Conservation (phyloP, 148 eudicot genomes). For the Cornus florida region DNA sequence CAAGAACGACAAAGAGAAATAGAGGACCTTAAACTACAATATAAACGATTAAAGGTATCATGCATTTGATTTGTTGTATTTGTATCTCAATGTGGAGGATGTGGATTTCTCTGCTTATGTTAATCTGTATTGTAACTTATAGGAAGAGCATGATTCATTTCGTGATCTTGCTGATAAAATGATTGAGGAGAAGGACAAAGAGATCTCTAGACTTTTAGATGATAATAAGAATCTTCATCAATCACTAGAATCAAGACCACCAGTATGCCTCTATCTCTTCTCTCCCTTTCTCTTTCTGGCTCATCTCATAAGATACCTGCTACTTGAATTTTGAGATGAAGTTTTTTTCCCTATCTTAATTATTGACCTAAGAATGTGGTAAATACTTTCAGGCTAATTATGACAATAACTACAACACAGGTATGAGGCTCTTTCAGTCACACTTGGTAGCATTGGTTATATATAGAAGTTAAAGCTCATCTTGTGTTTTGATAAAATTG, state of each 20-base stretch:
- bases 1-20: constrained; percentile 59
- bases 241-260: constrained; percentile 47
- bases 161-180: constrained; percentile 96
- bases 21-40: constrained; percentile 55
- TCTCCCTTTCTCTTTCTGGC: constrained; percentile 5
- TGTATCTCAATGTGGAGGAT: constrained; percentile 16
- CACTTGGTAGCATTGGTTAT: constrained; percentile 6
- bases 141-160: constrained; percentile 94
- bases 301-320: neutral
- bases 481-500: neutral
- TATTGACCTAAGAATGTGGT: constrained; percentile 8
- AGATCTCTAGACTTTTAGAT: constrained; percentile 75
- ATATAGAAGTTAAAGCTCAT: neutral
- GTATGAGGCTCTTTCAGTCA: constrained; percentile 23
- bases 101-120: neutral
- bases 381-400: constrained; percentile 35
- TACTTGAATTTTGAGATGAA: neutral
- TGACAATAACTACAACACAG: constrained; percentile 34
- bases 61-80: neutral
- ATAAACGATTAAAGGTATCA: constrained; percentile 65
- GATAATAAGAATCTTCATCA: constrained; percentile 69
- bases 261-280: constrained; percentile 32
- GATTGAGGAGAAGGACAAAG: constrained; percentile 93
- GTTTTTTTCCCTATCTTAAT: constrained; percentile 5
- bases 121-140: constrained; percentile 24